Evolutionary conservation across 441 rosid genomes (phyloP), one percentile per base, ranked within the genome.

Genomic region (Brassica hybrid): DNA sequence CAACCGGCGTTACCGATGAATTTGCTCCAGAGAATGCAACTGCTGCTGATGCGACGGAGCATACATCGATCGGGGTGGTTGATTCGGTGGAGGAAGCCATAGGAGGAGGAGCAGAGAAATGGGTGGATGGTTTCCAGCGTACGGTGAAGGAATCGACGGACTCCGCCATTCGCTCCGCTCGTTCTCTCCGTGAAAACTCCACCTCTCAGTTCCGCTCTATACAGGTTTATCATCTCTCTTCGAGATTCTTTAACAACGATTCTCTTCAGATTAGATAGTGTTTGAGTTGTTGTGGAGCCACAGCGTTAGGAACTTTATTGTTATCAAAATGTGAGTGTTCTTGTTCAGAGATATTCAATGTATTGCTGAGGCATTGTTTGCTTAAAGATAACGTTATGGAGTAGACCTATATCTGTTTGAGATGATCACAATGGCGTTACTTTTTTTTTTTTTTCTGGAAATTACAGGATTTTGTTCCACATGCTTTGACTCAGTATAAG

Each of bases 121-220:
- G 94, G 97, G 87, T 84, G 7, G 89, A 82, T 67, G 93, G 89
- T 83, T 73, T 93, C 61, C 96, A 86, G 76, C 88, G 87, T 23
- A 84, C 93, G 48, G 89, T 89, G 19, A 73, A 83, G 65, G 85
- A 88, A 57, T 89, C 96, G 5, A 87, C 76, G 69, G 92, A 90
- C 78, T 86, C 93, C 32, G 94, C 96, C 54, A 64, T 90, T 60
- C 90, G 86, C 19, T 87, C 97, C 59, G 96, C 94, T 82, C 88
- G 88, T 75, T 85, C 87, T 63, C 81, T 92, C 67, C 92, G 84
- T 2, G 88, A 83, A 1, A 84, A 80, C 83, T 91, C 92, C 34
- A 84, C 93, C 69, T 79, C 88, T 64, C 92, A 86, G 74, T 78
- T 92, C 64, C 90, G 83, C 54, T 86, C 91, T 62, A 69, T 90